Base-by-base conservation (phyloP, 2,329 filamentous ascomycete genomes). In the Apiospora arundinis region DNA sequence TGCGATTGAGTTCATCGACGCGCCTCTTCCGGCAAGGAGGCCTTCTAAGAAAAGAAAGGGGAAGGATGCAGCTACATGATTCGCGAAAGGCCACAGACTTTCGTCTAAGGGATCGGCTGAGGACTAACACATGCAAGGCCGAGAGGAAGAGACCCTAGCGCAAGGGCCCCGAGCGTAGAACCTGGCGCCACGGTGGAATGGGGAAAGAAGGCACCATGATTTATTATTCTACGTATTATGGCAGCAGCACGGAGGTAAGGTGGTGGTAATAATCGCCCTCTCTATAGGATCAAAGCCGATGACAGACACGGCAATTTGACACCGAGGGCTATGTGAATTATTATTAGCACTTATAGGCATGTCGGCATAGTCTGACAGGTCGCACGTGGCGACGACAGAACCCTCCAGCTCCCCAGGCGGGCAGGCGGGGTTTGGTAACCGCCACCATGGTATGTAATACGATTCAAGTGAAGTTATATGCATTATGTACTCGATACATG, bases 1-100 rank as follows among this genome's bases (percentile, higher is more conserved):
- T 63, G 56, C 32, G 32, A 63, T 63, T 63, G 52, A 63, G 56
- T 63, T 63, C 56, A 40, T 63, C 56, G 18, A n/a, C 56, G 40
- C 28, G 56, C 56, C 9, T 12, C 56, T 63, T 63, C 56, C 56
- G 56, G 56, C 21, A 40, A 63, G 56, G 56, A 40, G 32, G 28
- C 18, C 56, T n/a, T 63, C 56, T 40, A 63, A 63, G 56, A 63
- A 63, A 63, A 63, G 56, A 63, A 63, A 60, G 32, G 32, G 21
- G 32, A 21, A 4, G n/a, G 56, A 60, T 60, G 52, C 16, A 32
- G 28, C 52, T 37, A 37, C 52, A 37, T 60, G 52, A 60, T 60
- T 60, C 52, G 52, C 28, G 28, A 60, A 60, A 37, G 52, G 32
- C 52, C 52, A 60, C 52, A 16, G 28, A 60, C 52, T 60, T 21